Evolutionary conservation across 805 yeast genomes (phyloP), one percentile per base, ranked within the genome.

Genomic region (Lipomyces sp.): DNA sequence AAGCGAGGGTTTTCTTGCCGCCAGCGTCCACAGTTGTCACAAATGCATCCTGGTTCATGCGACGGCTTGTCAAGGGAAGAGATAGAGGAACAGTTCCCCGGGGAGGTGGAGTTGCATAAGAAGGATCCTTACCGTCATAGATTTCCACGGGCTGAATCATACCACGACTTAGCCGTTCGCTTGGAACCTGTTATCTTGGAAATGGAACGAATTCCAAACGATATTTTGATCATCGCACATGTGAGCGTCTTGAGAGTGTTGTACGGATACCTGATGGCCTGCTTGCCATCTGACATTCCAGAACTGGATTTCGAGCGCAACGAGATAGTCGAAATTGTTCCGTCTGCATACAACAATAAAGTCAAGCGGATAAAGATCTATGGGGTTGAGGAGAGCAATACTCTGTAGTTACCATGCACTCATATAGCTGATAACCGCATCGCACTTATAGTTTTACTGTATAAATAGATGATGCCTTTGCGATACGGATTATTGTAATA

Each of bases 261-360:
- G 61, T 95, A 92, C 74, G 99, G 98, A 2, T 95, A 95, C 78
- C 82, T 94, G 73, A 91, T 95, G 97, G 95, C 97, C 5, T 88
- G 91, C 71, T 86, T 94, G 1, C 90, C 95, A 72, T 83, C 83
- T 67, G 98, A 93, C 72, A 92, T 95, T 65, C 98, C 99, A 4
- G 80, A 81, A 51, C 80, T 94, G 61, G 81, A 85, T 68, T 93
- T 95, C 78, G 87, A 94, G 50, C 85, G 90, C 64, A 85, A 90
- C 75, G 95, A 92, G 74, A 84, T 95, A 61, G 90, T 93, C 67
- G 97, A 94, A 78, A 87, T 95, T 48, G 85, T 90, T 53, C 93
- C 92, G 76, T 89, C 90, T 69, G 97, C 97, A 0, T 92, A 92
- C 77, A 85, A 87, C 69, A 92, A 92, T 76, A 80, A 82, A 53